Conservation (phyloP, 1,284 basidiomycete genomes). For the Ganoderma sinense region DNA sequence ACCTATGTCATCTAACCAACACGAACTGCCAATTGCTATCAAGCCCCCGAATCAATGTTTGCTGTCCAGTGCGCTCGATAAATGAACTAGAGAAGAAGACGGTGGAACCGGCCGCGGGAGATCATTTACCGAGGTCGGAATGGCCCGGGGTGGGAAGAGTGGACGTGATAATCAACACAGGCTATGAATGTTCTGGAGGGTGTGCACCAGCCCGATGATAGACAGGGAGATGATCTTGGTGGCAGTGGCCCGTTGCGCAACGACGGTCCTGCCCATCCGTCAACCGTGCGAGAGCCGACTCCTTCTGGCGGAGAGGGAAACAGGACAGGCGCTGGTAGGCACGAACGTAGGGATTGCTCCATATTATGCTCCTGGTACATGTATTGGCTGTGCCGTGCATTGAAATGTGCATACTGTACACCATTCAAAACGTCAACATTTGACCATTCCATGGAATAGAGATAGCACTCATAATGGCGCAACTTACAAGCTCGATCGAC, state of each 20-base stretch:
- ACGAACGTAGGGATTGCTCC: too few relatives aligned
- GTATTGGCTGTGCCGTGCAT: background rate
- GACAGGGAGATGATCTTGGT: background rate
- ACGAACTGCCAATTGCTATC: background rate
- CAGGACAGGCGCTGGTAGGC: background rate
- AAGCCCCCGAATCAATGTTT: background rate
- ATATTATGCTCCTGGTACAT: background rate
- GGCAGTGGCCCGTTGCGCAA: background rate
- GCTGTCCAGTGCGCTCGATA: background rate
- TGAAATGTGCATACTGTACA: background rate
- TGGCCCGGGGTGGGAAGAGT: background rate
- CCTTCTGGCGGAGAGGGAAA: background rate
- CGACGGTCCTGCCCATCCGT: background rate
- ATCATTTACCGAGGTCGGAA: background rate
- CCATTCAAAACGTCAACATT: background rate
- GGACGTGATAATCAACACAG: background rate
- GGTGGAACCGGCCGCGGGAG: background rate
- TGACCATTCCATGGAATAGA: constrained; percentile 11
- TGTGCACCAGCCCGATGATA: background rate
- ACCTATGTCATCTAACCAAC: background rate
- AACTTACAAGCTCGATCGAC: background rate
- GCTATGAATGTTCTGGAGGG: background rate
- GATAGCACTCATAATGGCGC: constrained; percentile 9
- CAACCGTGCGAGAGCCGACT: background rate
- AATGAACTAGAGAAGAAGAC: background rate